Percentiles rank a stretch among this genome's conserved stretches.
Evolutionary conservation across 768 basidiomycete genomes (phyloP).

Genomic region (Termitomyces sp.): DNA sequence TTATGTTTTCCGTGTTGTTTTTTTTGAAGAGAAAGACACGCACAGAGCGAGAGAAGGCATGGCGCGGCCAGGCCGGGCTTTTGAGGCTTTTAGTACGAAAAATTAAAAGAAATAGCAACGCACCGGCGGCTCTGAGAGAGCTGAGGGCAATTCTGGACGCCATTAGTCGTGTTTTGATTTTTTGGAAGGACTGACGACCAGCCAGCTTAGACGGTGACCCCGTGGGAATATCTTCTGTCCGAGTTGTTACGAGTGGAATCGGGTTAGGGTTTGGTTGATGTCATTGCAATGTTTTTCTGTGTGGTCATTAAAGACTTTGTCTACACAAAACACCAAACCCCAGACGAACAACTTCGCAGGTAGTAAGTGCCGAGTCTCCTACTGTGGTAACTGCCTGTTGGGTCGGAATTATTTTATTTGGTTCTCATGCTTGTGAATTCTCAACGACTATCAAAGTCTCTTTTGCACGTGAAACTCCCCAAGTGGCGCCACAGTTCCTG

Average conservation of each 20-base stretch:
- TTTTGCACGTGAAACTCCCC: too few species aligned
- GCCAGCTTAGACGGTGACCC: constrained; percentile 7
- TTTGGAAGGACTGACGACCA: constrained; percentile 21
- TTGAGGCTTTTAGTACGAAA: too few species aligned
- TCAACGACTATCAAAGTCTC: too few species aligned
- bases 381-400: too few species aligned
- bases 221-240: constrained; percentile 30
- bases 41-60: constrained; percentile 36
- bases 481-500: too few species aligned
- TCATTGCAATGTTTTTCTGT: too few species aligned
- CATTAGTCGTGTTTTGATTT: constrained; percentile 36
- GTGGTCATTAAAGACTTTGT: too few species aligned
- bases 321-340: too few species aligned
- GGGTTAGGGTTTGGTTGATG: constrained; percentile 29
- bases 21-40: constrained; percentile 29
- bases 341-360: too few species aligned
- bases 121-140: constrained; percentile 58
- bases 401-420: too few species aligned
- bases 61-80: constrained; percentile 49
- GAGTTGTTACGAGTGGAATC: constrained; percentile 30
- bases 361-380: too few species aligned
- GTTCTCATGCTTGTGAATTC: too few species aligned
- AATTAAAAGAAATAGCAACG: constrained; percentile 10
- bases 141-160: constrained; percentile 67
- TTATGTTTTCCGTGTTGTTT: not conserved